Conservation (phyloP, 148 eudicot genomes). For the Polygonum aviculare region DNA sequence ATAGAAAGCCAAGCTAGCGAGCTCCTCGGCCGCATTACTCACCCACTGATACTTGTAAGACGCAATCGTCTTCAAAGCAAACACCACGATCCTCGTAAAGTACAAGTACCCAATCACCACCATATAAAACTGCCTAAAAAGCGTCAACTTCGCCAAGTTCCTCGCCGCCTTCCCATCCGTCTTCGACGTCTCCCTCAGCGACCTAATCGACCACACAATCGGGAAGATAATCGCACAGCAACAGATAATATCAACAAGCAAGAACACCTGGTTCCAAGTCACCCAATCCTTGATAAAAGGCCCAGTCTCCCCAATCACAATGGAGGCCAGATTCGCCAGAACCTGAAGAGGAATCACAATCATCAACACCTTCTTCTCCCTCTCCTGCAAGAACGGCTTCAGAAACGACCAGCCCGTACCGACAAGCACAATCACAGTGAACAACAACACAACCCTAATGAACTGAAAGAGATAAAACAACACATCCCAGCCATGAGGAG, state of each 20-base stretch:
- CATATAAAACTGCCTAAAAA: conserved; percentile 88
- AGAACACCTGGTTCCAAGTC: conserved; percentile 90
- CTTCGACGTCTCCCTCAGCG: conserved; percentile 90
- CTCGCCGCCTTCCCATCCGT: conserved; percentile 97
- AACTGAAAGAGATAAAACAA: conserved; percentile 82
- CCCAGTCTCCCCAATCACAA: conserved; percentile 95
- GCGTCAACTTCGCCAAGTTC: conserved; percentile 73
- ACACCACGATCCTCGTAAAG: conserved; percentile 89
- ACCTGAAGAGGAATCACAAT: conserved; percentile 93
- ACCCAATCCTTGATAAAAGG: conserved; percentile 97
- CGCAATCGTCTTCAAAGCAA: conserved; percentile 71
- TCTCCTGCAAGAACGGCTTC: conserved; percentile 93
- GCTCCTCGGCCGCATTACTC: conserved; percentile 84
- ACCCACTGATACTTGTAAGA: conserved; percentile 97
- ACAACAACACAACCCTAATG: conserved; percentile 68
- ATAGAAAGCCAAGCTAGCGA: conserved; percentile 83
- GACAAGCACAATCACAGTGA: conserved; percentile 82
- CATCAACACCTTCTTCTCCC: conserved; percentile 95
- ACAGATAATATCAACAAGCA: conserved; percentile 86
- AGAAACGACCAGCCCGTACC: conserved; percentile 96
- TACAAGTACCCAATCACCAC: conserved; percentile 96
- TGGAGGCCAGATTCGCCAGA: conserved; percentile 75
- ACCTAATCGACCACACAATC: conserved; percentile 87
- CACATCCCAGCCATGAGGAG: conserved; percentile 95
- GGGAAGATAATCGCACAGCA: conserved; percentile 90